Evolutionary conservation across 192 early-diverging fungal species (phyloP).

Genomic region (Mortierella claussenii): DNA sequence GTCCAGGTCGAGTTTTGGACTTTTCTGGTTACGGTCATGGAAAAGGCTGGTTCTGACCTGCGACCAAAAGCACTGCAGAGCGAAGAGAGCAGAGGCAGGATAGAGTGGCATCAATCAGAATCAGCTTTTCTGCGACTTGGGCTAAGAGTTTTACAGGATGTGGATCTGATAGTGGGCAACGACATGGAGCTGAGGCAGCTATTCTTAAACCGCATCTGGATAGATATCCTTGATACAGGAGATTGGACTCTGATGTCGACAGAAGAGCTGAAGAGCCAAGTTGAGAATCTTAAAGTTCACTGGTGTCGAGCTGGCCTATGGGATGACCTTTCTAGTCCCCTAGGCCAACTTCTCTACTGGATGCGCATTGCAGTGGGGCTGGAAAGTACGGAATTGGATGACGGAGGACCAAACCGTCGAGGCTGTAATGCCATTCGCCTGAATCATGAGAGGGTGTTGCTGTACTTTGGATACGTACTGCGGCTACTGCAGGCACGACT

Average conservation of each 20-base stretch:
- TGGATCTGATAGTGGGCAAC: constrained; percentile 14
- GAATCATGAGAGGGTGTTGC: constrained; percentile 17
- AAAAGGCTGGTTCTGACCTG: constrained; percentile 30
- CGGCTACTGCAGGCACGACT: constrained; percentile 32
- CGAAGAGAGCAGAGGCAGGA: not conserved
- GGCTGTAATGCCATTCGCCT: not conserved
- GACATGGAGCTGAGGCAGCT: constrained; percentile 36
- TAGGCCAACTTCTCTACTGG: constrained; percentile 38
- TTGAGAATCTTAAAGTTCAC: constrained; percentile 11
- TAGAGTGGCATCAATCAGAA: constrained; percentile 22
- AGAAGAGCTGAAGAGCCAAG: not conserved
- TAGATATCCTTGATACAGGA: constrained; percentile 11
- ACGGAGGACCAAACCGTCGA: no score
- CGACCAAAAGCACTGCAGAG: constrained; percentile 8
- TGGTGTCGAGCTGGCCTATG: constrained; percentile 28
- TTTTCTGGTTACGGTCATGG: constrained; percentile 33
- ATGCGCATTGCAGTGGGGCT: constrained; percentile 43
- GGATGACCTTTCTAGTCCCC: constrained; percentile 25
- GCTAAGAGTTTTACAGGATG: constrained; percentile 17
- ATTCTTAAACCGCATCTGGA: constrained; percentile 26
- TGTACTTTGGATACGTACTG: constrained; percentile 34
- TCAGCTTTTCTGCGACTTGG: constrained; percentile 29
- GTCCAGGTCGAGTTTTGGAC: constrained; percentile 37
- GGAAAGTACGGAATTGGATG: constrained; percentile 22
- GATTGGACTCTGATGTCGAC: constrained; percentile 24